phyloP scores from a whole-genome alignment of 2,329 filamentous ascomycete species.

The Colletotrichum tanaceti region DNA sequence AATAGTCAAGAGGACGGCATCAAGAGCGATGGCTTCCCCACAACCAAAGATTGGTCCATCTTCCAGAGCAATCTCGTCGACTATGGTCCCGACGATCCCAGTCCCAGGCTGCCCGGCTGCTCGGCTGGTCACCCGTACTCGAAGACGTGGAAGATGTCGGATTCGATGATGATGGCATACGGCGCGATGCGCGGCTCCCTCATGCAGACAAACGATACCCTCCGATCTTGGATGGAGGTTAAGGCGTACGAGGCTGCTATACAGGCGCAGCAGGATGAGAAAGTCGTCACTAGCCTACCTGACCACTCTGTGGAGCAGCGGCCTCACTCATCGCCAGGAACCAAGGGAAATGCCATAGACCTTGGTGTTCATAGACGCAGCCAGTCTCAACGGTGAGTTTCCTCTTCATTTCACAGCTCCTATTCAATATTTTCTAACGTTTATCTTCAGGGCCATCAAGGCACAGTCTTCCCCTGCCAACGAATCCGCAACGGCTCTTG shows the following conservation, averaged over 20 bases:
- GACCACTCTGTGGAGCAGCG: background rate
- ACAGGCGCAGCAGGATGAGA: background rate
- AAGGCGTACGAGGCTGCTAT: constrained; percentile 23
- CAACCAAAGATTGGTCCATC: constrained; percentile 34
- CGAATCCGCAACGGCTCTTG: background rate
- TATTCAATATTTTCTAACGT: background rate
- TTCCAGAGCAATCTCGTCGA: constrained; percentile 37
- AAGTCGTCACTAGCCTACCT: background rate
- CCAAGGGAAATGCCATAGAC: background rate
- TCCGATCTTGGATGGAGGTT: constrained; percentile 46
- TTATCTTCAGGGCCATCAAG: background rate
- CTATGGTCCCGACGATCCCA: constrained; percentile 22
- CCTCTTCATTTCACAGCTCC: too few species aligned
- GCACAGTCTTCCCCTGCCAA: constrained; percentile 5
- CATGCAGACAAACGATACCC: constrained; percentile 42
- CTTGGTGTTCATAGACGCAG: background rate
- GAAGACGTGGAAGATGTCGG: constrained; percentile 43
- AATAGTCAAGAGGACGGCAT: background rate
- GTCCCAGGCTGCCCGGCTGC: constrained; percentile 35
- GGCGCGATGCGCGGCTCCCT: constrained; percentile 49
- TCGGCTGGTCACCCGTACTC: constrained; percentile 35
- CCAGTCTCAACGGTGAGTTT: background rate
- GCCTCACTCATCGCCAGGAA: background rate
- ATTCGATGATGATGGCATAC: constrained; percentile 49
- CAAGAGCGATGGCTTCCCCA: background rate